Evolutionary conservation across 345 rosid genomes (phyloP).

Genomic region (Pseudoturritis turrita): DNA sequence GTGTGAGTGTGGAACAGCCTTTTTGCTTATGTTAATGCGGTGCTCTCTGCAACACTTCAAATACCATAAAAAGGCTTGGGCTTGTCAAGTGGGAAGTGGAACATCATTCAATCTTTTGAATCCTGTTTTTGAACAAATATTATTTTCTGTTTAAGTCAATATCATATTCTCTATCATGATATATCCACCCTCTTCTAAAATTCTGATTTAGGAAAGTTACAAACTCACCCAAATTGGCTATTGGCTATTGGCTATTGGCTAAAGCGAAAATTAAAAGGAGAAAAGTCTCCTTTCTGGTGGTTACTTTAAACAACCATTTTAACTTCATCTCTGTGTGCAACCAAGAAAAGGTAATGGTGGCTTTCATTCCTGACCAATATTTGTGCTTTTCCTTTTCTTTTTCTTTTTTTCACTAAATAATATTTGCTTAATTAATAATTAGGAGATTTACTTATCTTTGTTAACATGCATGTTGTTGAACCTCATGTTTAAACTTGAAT

Average conservation of each 20-base stretch:
- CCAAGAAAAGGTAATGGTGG: conserved; percentile 15
- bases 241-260: conserved; percentile 21
- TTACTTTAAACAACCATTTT: conserved; percentile 8
- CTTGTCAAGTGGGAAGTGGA: background rate
- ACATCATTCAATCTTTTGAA: background rate
- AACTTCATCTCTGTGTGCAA: conserved; percentile 18
- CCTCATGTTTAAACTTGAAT: conserved; percentile 11
- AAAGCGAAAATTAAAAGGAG: background rate
- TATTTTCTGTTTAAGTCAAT: background rate
- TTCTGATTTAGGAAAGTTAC: conserved; percentile 1
- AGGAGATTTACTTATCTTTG: background rate
- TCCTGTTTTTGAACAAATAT: background rate
- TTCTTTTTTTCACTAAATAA: background rate
- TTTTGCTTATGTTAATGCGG: background rate
- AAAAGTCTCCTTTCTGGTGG: background rate
- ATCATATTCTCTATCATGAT: conserved; percentile 4
- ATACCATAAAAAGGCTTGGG: background rate
- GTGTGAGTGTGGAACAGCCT: background rate
- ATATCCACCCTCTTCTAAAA: background rate
- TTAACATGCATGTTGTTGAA: background rate
- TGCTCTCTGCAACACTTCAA: background rate
- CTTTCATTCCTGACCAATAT: conserved; percentile 26
- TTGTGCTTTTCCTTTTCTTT: conserved; percentile 16
- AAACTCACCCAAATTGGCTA: conserved; percentile 21
- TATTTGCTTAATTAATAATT: background rate